Evolutionary conservation across 2,329 filamentous ascomycete genomes (phyloP).

Genomic region (Pseudogymnoascus sp.): DNA sequence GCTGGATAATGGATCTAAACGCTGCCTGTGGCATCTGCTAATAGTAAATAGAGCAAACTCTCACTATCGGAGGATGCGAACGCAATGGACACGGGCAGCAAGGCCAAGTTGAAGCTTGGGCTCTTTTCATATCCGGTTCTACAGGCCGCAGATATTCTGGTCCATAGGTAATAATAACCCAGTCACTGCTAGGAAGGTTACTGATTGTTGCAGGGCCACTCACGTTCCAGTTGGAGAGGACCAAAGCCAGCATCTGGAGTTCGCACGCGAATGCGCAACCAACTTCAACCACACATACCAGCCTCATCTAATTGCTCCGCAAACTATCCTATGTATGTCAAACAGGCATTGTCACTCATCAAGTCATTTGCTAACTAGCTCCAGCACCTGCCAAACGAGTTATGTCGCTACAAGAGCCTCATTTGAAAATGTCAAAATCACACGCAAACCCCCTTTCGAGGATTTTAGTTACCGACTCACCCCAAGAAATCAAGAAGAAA

Average conservation of each 20-base stretch:
- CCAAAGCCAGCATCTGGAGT: conserved; percentile 88
- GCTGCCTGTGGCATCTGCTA: conserved; percentile 12
- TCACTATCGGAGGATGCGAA: conserved; percentile 50
- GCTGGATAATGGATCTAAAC: conserved; percentile 9
- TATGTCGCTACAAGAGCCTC: conserved; percentile 78
- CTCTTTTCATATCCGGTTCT: conserved; percentile 94
- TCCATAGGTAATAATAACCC: conserved; percentile 53
- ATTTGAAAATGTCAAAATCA: conserved; percentile 91
- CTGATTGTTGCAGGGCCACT: conserved; percentile 51
- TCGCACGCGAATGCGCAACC: conserved; percentile 74
- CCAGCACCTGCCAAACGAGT: conserved; percentile 61
- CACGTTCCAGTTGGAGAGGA: conserved; percentile 97
- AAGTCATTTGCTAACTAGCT: conserved; percentile 8
- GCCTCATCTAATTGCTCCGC: conserved; percentile 52
- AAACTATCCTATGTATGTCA: conserved; percentile 60
- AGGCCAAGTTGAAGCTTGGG: conserved; percentile 67
- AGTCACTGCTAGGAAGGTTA: not conserved
- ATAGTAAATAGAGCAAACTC: conserved; percentile 56
- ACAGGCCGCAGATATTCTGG: conserved; percentile 86
- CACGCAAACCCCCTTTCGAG: conserved; percentile 61
- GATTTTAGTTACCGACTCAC: conserved; percentile 70
- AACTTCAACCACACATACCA: conserved; percentile 77
- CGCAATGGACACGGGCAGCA: conserved; percentile 48
- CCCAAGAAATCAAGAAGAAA: conserved; percentile 57
- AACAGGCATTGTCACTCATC: not conserved